Base-by-base conservation (phyloP, 202 grass and related monocot genomes). In the Bolboschoenoplectus hybrid region DNA sequence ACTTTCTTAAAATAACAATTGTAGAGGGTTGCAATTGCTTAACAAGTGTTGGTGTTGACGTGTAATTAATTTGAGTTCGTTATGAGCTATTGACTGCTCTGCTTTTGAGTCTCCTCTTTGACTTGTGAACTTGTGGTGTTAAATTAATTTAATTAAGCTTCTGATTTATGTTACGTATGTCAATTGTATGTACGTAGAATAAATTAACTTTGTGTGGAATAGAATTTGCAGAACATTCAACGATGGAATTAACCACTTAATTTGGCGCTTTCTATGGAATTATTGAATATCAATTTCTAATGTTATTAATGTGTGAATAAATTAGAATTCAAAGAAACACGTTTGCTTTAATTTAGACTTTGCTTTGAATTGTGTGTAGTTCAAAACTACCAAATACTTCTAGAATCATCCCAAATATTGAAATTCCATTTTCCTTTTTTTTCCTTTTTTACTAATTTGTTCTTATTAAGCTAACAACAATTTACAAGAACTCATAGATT, bases 221-320 rank as follows among this genome's bases (percentile, higher is more conserved):
- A 40, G 1, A 58, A 79, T 39, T 79, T 39, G 14, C 32, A 19
- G 51, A 79, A 79, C 34, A 60, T 40, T 79, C 74, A 79, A 79
- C 52, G 35, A 60, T 36, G 32, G 36, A 36, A 13, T 12, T 44
- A 3, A 16, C 43, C 26, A 26, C 26, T 26, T 26, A 26, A 26
- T 50, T 50, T 32, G 70, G n/a, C 2, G n/a, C 26, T 14, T 53
- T 74, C 71, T 19, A 2, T 74, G 52, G 47, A 26, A 68, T 6
- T 14, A 55, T 12, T 56, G 53, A 61, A 67, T 67, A 11, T 34
- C 35, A 1, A 38, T 46, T 7, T 55, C 49, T 43, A 16, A 8
- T 9, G 17, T 39, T 6, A 11, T 77, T 49, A 35, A 58, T 52
- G 12, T 32, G 49, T 32, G 49, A 56, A 77, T n/a, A 77, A 38